These are phyloP conservation scores for Dactylellina sp. DNA, from an alignment of 2,329 filamentous ascomycete genomes.

Conservation along the genomic window DNA sequence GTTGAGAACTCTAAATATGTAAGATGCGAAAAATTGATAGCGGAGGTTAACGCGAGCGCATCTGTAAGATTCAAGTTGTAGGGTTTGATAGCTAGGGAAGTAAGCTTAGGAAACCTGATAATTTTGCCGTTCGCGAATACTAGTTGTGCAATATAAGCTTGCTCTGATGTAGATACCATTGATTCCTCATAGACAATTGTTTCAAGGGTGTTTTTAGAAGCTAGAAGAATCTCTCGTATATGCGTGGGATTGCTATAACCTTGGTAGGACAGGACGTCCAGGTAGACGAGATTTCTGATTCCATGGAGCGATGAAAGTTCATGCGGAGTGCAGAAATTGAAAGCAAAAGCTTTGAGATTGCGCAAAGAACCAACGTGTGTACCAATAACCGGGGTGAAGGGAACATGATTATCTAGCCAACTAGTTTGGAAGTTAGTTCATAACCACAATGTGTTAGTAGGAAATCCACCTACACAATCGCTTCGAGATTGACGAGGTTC, in stretches of 20 bases:
- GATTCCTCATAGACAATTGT: constrained; percentile 40
- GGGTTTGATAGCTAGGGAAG: constrained; percentile 16
- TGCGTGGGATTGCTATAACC: background rate
- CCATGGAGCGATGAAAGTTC: constrained; percentile 3
- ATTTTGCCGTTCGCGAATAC: background rate
- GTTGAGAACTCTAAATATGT: constrained; percentile 54
- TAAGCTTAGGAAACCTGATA: constrained; percentile 27
- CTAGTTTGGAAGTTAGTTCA: background rate
- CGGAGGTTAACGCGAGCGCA: background rate
- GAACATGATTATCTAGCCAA: constrained; percentile 36
- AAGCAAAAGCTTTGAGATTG: constrained; percentile 35
- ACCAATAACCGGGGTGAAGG: constrained; percentile 9
- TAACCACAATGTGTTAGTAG: background rate
- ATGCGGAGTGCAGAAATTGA: constrained; percentile 22
- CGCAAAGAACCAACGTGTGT: background rate
- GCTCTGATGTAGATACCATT: no score
- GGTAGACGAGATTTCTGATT: constrained; percentile 24
- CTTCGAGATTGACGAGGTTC: constrained; percentile 25
- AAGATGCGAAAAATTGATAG: constrained; percentile 30
- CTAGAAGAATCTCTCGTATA: constrained; percentile 11
- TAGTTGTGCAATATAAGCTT: background rate
- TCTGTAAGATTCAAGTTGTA: background rate
- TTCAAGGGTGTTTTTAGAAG: constrained; percentile 32
- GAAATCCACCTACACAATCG: constrained; percentile 19
- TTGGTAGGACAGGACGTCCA: constrained; percentile 17